Percentiles rank a stretch among this genome's conserved stretches.
Conservation (phyloP, 75 land plant species). For the Ceratopteris richardii region DNA sequence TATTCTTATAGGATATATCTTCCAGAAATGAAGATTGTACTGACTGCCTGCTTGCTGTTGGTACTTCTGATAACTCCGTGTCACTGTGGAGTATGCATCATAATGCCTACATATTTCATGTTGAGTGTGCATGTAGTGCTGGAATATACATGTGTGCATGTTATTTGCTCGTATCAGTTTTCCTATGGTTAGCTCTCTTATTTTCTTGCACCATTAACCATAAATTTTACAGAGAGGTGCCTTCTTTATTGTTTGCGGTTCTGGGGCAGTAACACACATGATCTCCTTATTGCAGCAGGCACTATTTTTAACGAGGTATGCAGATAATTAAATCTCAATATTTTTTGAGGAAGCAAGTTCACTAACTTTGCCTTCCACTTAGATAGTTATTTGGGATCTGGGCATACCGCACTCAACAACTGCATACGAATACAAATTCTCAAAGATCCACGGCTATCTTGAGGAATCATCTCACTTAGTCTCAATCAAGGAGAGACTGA, state of each 20-base stretch:
- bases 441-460: background rate
- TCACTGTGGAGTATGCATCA: slow-evolving; percentile 48
- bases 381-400: slow-evolving; percentile 86
- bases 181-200: no score
- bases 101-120: slow-evolving; percentile 19
- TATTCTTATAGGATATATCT: background rate
- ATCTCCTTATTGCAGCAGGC: slow-evolving; percentile 76
- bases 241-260: slow-evolving; percentile 86
- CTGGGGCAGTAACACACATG: slow-evolving; percentile 51
- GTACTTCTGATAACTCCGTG: slow-evolving; percentile 79
- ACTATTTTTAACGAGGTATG: slow-evolving; percentile 91
- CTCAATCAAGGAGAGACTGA: slow-evolving; percentile 26
- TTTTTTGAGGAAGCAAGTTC: no score
- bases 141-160: background rate
- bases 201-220: background rate
- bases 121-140: slow-evolving; percentile 53
- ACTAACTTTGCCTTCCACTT: no score
- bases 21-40: slow-evolving; percentile 1
- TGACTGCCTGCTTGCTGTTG: slow-evolving; percentile 43
- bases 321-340: background rate
- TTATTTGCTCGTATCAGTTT: no score
- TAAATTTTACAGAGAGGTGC: slow-evolving; percentile 64
- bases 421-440: background rate
- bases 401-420: slow-evolving; percentile 3
- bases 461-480: slow-evolving; percentile 8